A percentile compares a stretch with the other conserved stretches of the same genome.
These are phyloP conservation scores for Saccharomycopsis hybrid DNA, from an alignment of 1,139 yeast species.

Conservation along the genomic window DNA sequence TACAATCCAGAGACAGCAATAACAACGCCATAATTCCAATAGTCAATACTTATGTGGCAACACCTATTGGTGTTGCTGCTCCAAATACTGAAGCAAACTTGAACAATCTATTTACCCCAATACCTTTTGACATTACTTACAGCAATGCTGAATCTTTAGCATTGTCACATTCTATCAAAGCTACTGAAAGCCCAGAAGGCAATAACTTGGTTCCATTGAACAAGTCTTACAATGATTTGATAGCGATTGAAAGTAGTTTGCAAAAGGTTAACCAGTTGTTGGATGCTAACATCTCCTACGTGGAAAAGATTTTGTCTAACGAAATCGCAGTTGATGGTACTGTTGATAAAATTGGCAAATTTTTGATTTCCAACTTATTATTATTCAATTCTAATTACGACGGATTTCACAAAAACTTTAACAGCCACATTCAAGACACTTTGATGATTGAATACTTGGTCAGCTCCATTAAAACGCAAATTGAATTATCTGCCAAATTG, in stretches of 20 bases:
- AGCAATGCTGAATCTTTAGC: conserved; percentile 57
- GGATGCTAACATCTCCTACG: conserved; percentile 47
- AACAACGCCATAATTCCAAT: conserved; percentile 41
- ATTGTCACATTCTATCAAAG: conserved; percentile 36
- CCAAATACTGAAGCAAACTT: conserved; percentile 45
- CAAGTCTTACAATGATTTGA: conserved; percentile 34
- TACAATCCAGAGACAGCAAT: conserved; percentile 39
- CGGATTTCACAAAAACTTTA: conserved; percentile 55
- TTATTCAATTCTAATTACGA: conserved; percentile 40
- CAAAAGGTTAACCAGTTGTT: conserved; percentile 51
- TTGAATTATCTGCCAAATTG: conserved; percentile 71
- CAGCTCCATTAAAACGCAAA: conserved; percentile 79
- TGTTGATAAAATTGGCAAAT: conserved; percentile 59
- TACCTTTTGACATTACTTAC: conserved; percentile 61
- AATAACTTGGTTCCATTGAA: conserved; percentile 28
- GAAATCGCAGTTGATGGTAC: conserved; percentile 43
- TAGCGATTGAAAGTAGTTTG: conserved; percentile 49
- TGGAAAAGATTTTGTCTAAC: conserved; percentile 38
- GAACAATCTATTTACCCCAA: conserved; percentile 61
- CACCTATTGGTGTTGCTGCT: conserved; percentile 58
- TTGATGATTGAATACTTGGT: conserved; percentile 80
- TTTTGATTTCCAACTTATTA: conserved; percentile 52
- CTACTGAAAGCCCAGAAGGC: conserved; percentile 29
- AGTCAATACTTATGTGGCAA: conserved; percentile 67
- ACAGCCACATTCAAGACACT: conserved; percentile 73